These are phyloP conservation scores for Alternaria consortialis DNA, from an alignment of 2,329 filamentous ascomycete genomes.

Conservation along the genomic window DNA sequence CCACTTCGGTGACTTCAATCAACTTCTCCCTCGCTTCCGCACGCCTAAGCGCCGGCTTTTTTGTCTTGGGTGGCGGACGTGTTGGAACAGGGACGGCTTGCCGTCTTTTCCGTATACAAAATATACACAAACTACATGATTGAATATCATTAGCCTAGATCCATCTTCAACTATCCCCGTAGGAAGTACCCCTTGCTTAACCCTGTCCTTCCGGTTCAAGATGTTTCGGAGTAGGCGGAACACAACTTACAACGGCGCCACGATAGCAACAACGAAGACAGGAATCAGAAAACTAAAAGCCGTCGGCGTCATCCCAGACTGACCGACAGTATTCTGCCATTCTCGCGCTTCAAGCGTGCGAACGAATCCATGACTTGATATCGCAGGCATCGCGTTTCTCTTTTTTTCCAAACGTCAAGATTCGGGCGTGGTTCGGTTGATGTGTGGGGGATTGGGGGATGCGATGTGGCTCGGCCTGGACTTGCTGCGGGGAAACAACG, in stretches of 20 bases:
- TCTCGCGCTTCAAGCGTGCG: constrained; percentile 20
- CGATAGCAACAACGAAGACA: constrained; percentile 38
- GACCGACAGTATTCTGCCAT: constrained; percentile 28
- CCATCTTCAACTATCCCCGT: background rate
- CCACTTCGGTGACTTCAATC: constrained; percentile 32
- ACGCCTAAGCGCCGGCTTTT: constrained; percentile 28
- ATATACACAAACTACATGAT: constrained; percentile 28
- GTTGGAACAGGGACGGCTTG: constrained; percentile 9
- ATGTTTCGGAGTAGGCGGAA: background rate
- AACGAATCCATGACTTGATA: constrained; percentile 9
- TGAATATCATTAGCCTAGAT: background rate
- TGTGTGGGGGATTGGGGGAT: background rate
- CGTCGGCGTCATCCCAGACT: constrained; percentile 37
- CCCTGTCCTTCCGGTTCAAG: background rate
- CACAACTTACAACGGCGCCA: constrained; percentile 40
- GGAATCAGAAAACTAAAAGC: constrained; percentile 43
- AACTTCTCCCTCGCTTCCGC: constrained; percentile 35
- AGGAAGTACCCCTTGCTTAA: background rate
- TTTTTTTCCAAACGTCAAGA: background rate
- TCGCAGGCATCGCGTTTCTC: constrained; percentile 20
- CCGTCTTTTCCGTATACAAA: constrained; percentile 31
- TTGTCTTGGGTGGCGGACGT: constrained; percentile 13
- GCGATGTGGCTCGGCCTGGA: background rate
- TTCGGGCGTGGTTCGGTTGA: background rate
- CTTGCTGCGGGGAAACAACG: constrained; percentile 4